phyloP scores from a whole-genome alignment of 78 protist genomes.

The Dictyostelium citrinum region DNA sequence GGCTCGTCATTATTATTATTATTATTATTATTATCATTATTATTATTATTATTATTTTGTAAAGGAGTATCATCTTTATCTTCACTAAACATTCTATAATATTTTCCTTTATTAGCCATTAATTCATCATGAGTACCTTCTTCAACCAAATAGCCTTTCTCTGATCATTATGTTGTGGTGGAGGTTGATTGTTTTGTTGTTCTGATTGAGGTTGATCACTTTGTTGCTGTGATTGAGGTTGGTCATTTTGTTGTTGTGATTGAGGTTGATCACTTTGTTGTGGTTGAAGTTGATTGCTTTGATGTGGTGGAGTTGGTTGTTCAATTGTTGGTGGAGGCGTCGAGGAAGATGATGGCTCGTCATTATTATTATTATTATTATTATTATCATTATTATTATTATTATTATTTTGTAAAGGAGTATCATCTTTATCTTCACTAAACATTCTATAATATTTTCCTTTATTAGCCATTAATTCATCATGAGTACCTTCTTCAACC shows the following conservation, averaged over 20 bases:
- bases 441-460: conserved; percentile 72
- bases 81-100: conserved; percentile 35
- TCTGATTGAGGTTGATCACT: not conserved
- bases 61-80: not conserved
- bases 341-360: not conserved
- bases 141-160: conserved; percentile 85
- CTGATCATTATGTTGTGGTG: not conserved
- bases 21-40: not conserved
- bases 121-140: conserved; percentile 90
- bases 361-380: not conserved
- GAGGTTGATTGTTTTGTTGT: not conserved
- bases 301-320: not conserved
- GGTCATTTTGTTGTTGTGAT: not conserved
- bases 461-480: conserved; percentile 60
- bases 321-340: not conserved
- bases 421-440: not conserved
- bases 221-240: not conserved
- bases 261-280: not conserved
- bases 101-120: conserved; percentile 51
- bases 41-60: not conserved
- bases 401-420: not conserved
- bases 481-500: conserved; percentile 91
- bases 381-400: not conserved
- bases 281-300: not conserved
- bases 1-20: not conserved